Base-by-base conservation (phyloP, 371 early-diverging fungal genomes). In the Mucor velutinosus region DNA sequence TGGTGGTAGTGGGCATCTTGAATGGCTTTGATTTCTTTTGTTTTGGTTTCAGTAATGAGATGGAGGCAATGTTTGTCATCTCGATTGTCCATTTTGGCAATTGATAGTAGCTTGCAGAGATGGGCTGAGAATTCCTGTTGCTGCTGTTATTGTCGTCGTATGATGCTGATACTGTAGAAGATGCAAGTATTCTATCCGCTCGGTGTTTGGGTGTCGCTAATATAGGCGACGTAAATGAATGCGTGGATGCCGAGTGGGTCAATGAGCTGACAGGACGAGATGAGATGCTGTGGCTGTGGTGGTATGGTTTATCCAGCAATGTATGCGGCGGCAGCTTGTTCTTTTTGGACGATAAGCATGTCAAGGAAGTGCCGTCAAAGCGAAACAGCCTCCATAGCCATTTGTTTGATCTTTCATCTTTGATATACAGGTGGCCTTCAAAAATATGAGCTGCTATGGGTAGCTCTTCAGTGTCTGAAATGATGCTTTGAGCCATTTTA, bases 301-400 rank as follows among this genome's bases (percentile, higher is more conserved):
- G 11, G 14, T 11, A 14, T 25, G 39, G 12, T 25, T 25, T 51
- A 21, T 65, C 58, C 4, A 65, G 29, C 21, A 58, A n/a, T 6
- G 65, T 67, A 23, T 69, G 49, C 29, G 67, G 73, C 41, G 73
- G 76, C 17, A 70, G 23, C 51, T 76, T 76, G 49, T 60, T 64
- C 29, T 73, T 73, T 23, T 68, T 70, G 25, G 74, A 32, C 17
- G 71, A 71, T 61, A 73, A 62, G 39, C 76, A 76, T 15, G 68
- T 69, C 23, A 76, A 69, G 0, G 71, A 58, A 2, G 71, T 60
- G 15, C 76, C 76, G 63, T 76, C 74, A 53, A 76, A 76, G 10
- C 74, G 70, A 60, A 76, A 76, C 30, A 71, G 27, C 27, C 71
- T 62, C 71, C 74, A 73, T 29, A 68, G 53, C 76, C 76, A 76